A percentile compares a stretch with the other conserved stretches of the same genome.
Evolutionary conservation across 805 yeast genomes (phyloP).

Genomic region (Priceomyces melissophilus): DNA sequence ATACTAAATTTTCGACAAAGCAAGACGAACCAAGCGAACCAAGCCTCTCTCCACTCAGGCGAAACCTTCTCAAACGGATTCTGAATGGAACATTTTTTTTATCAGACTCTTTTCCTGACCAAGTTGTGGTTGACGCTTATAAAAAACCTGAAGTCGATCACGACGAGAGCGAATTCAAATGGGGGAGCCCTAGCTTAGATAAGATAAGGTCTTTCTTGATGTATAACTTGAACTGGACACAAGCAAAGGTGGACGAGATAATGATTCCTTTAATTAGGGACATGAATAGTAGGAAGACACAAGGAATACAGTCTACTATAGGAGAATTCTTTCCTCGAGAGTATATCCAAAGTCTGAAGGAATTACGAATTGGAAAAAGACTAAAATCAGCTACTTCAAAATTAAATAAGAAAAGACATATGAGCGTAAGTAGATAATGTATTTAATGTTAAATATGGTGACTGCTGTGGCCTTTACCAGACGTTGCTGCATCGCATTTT

Average conservation of each 20-base stretch:
- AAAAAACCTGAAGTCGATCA: slow-evolving; percentile 77
- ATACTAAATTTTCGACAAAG: slow-evolving; percentile 34
- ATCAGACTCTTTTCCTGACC: slow-evolving; percentile 67
- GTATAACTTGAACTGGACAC: slow-evolving; percentile 76
- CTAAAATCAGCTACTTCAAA: slow-evolving; percentile 55
- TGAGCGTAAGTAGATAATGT: neutral
- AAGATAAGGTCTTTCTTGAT: slow-evolving; percentile 66
- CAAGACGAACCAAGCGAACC: slow-evolving; percentile 37
- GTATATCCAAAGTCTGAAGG: slow-evolving; percentile 43
- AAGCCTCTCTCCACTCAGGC: slow-evolving; percentile 42
- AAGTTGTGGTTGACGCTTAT: slow-evolving; percentile 69
- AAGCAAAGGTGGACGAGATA: slow-evolving; percentile 72
- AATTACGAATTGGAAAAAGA: slow-evolving; percentile 55
- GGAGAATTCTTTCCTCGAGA: slow-evolving; percentile 69
- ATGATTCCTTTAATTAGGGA: slow-evolving; percentile 81
- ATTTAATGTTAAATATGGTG: neutral
- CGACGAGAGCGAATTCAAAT: slow-evolving; percentile 71
- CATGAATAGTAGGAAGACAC: slow-evolving; percentile 59
- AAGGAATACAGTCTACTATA: slow-evolving; percentile 56
- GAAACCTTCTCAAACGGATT: slow-evolving; percentile 55
- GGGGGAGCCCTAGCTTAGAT: slow-evolving; percentile 91
- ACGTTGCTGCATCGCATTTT: neutral
- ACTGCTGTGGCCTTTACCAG: neutral
- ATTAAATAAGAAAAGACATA: slow-evolving; percentile 26
- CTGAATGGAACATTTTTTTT: slow-evolving; percentile 51